Conservation (phyloP, 2,329 filamentous ascomycete genomes). For the Graphilbum ipis-grandicollis region DNA sequence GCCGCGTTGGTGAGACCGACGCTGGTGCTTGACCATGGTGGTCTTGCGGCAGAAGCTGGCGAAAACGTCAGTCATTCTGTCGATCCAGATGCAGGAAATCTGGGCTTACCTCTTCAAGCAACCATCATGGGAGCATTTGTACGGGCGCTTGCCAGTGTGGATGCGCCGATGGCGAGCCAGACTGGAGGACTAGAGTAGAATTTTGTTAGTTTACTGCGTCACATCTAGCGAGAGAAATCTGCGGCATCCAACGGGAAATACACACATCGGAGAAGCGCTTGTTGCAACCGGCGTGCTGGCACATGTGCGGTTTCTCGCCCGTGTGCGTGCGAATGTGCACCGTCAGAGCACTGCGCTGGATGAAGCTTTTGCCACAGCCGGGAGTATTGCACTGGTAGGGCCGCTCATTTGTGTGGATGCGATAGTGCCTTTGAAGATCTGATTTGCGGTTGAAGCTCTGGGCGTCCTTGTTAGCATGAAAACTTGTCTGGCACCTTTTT, state of each 20-base stretch:
- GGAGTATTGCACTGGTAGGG: constrained; percentile 44
- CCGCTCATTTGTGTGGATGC: constrained; percentile 55
- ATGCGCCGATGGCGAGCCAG: constrained; percentile 47
- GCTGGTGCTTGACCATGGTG: constrained; percentile 52
- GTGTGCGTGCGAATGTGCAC: constrained; percentile 67
- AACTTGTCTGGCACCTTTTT: constrained; percentile 1
- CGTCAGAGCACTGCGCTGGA: constrained; percentile 51
- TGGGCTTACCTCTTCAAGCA: constrained; percentile 40
- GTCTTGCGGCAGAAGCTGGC: constrained; percentile 54
- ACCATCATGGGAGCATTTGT: constrained; percentile 42
- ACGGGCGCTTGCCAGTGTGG: constrained; percentile 49
- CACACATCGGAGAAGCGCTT: constrained; percentile 55
- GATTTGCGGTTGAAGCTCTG: constrained; percentile 60
- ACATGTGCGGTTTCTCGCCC: constrained; percentile 60
- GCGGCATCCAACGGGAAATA: constrained; percentile 6
- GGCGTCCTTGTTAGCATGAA: background rate
- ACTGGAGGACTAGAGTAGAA: constrained; percentile 50
- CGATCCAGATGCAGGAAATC: too few relatives aligned
- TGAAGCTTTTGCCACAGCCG: constrained; percentile 53
- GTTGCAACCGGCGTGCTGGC: constrained; percentile 45
- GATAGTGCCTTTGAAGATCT: constrained; percentile 51
- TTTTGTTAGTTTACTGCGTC: too few relatives aligned
- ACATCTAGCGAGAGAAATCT: too few relatives aligned
- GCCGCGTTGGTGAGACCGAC: constrained; percentile 41
- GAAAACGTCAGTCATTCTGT: background rate